Evolutionary conservation across 345 rosid genomes (phyloP).

Genomic region (Anacardium occidentale): DNA sequence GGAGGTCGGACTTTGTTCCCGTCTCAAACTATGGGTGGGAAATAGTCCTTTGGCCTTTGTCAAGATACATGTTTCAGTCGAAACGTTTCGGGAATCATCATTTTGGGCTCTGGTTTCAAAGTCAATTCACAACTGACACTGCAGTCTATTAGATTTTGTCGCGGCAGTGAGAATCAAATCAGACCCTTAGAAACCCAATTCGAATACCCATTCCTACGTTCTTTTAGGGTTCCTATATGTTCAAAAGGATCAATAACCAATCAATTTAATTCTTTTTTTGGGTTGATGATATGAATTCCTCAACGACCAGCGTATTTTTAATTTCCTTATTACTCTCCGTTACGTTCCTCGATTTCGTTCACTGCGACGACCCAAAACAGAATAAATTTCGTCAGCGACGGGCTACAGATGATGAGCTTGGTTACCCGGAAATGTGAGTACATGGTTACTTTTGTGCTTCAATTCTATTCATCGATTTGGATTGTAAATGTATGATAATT

Average conservation of each 20-base stretch:
- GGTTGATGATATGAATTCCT: slow-evolving; percentile 49
- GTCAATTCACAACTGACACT: too few species aligned
- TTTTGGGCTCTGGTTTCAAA: too few species aligned
- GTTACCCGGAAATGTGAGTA: slow-evolving; percentile 71
- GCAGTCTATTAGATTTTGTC: too few species aligned
- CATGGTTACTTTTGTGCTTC: neutral
- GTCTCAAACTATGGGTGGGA: too few species aligned
- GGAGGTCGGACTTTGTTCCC: too few species aligned
- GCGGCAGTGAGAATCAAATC: too few species aligned
- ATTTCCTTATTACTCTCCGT: slow-evolving; percentile 37
- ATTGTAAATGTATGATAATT: neutral
- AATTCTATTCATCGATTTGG: neutral
- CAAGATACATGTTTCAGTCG: too few species aligned
- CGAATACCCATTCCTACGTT: too few species aligned
- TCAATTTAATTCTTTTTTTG: neutral
- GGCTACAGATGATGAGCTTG: slow-evolving; percentile 79
- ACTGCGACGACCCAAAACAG: slow-evolving; percentile 42
- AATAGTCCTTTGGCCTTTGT: too few species aligned
- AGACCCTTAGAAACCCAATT: too few species aligned
- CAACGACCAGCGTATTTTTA: slow-evolving; percentile 33
- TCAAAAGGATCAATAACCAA: neutral
- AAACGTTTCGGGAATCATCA: too few species aligned
- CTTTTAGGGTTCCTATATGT: neutral
- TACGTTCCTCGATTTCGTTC: slow-evolving; percentile 22
- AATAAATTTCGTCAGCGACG: slow-evolving; percentile 77